Evolutionary conservation across 129 eudicot genomes (phyloP), one percentile per base, ranked within the genome.

Genomic region (Cynara cardunculus): DNA sequence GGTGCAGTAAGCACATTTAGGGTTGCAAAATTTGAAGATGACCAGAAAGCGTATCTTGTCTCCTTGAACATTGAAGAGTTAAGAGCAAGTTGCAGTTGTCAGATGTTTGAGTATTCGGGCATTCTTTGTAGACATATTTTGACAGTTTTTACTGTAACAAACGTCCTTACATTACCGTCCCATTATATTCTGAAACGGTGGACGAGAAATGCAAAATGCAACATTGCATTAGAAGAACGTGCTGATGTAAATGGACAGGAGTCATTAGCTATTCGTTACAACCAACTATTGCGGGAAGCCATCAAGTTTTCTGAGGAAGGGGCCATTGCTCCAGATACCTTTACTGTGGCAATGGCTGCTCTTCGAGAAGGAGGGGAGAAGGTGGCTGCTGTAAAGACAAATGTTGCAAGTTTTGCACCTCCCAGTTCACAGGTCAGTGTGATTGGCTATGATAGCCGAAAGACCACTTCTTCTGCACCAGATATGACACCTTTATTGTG

Each of bases 21-120:
- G 84, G 98, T 94, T 81, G 98, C 97, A 0, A 94, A 91, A 86
- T 94, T 88, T 72, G 97, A 94, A 83, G 98, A 94, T 79, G 94
- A 88, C 75, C 87, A 81, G 27, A 94, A 87, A 85, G 83, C 91
- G 6, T 94, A 89, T 71, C 59, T 71, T 11, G 98, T 94, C 46
- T 86, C 93, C n/a, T 86, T 94, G 18, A 91, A 88, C 75, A 73
- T 79, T 59, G 80, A 79, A 27, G 97, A 91, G 46, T 78, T 89
- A 88, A 88, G 83, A 76, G 97, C 95, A 65, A 84, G 80, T 84
- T 94, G 98, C 87, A 94, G 98, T 82, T 94, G 97, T 82, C 92
- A 84, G 73, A 91, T 91, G 98, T 94, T 91, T 82, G 98, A 94
- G 84, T 84, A 90, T 83, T 88, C 89, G 10, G 98, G 98, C 25